Percentiles rank a stretch among this genome's conserved stretches.
Conservation (phyloP, 2,329 filamentous ascomycete genomes). For the Sarocladiaceae sp. region DNA sequence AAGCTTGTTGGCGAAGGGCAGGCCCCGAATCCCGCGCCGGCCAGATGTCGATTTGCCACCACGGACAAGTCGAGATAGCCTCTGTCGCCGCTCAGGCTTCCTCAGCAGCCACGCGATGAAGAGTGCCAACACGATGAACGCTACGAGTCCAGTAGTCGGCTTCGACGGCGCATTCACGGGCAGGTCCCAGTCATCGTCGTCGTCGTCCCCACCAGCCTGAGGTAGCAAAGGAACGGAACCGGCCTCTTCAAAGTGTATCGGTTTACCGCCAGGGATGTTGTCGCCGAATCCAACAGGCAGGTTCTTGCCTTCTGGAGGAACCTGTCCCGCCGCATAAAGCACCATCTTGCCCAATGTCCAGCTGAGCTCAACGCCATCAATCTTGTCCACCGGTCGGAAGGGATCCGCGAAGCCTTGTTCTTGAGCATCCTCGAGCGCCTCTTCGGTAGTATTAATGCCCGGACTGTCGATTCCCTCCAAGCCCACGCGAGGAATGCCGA, state of each 20-base stretch:
- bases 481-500: constrained; percentile 82
- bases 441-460: constrained; percentile 65
- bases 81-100: constrained; percentile 64
- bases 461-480: constrained; percentile 52
- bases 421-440: constrained; percentile 60
- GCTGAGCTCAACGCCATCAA: constrained; percentile 85
- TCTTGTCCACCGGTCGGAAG: constrained; percentile 90
- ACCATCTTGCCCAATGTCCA: constrained; percentile 98
- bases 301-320: constrained; percentile 53
- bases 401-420: constrained; percentile 72
- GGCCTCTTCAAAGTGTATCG: constrained; percentile 78
- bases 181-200: constrained; percentile 55
- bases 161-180: constrained; percentile 60
- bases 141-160: constrained; percentile 65
- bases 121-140: constrained; percentile 69
- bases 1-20: constrained; percentile 55
- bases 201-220: constrained; percentile 28
- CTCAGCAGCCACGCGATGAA: constrained; percentile 67
- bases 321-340: constrained; percentile 84
- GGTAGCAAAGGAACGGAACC: constrained; percentile 43
- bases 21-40: constrained; percentile 36
- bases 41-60: constrained; percentile 19
- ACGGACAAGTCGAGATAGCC: constrained; percentile 21
- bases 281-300: constrained; percentile 89
- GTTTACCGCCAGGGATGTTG: constrained; percentile 60